Evolutionary conservation across 495 filamentous ascomycete species (phyloP), one percentile per base, ranked within the genome.

Genomic region (Penicillium lividum): DNA sequence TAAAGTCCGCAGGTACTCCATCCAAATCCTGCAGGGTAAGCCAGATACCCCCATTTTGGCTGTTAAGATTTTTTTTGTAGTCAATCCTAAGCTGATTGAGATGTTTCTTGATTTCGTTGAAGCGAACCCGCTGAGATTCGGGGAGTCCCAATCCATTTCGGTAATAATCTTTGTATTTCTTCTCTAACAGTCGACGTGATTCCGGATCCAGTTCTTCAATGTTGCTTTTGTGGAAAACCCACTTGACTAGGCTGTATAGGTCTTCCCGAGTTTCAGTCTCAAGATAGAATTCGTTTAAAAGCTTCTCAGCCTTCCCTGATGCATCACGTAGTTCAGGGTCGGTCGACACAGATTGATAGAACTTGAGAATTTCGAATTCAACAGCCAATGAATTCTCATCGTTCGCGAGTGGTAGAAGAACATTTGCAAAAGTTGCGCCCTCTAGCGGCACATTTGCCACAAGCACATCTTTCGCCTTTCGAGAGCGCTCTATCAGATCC

Each of bases 41-140:
- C 44, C 44, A 46, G 5, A 46, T 46, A 27, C 22, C 44, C 18
- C 44, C 44, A 25, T 27, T 3, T 7, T 28, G 0, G 44, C 40
- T 44, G 40, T 44, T 44, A 6, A 46, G 44, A 46, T 46, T 46
- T 0, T 28, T 46, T 28, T 46, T 16, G 22, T 27, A 46, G 18
- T 46, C 18, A 11, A 46, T 28, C 7, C 44, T 27, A 25, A 46
- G 44, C 18, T 25, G 18, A 27, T 8, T 27, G 18, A 46, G 16
- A 25, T 28, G 44, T 28, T 46, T 46, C 44, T 46, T 46, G 44
- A 46, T 46, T 46, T 46, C 44, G 3, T 46, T 46, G 22, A 46
- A 46, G 16, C 44, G 44, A 27, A 0, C 6, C 5, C 44, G 44
- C 44, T 46, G 18, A 27, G 44, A 10, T 3, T 28, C 44, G 9